Evolutionary conservation across 768 basidiomycete species (phyloP).

Genomic region (Rhodotorula kratochvilovae): DNA sequence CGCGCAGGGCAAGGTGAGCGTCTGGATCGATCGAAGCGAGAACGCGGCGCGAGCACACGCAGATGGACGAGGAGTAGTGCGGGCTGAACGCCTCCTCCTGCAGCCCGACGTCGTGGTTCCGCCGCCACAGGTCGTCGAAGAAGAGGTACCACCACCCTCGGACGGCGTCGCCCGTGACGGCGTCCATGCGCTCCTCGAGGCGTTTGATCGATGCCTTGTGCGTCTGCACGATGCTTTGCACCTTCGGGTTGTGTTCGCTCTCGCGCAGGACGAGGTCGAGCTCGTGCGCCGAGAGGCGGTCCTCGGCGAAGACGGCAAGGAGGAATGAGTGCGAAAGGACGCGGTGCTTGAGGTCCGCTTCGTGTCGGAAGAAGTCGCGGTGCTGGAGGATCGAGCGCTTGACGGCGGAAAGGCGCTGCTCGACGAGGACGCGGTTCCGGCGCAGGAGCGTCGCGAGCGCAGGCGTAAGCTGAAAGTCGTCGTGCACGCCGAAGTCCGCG

Average conservation of each 20-base stretch:
- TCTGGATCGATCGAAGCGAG: too few species aligned
- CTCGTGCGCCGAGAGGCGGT: constrained; percentile 50
- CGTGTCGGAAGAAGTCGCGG: constrained; percentile 54
- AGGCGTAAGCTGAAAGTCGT: constrained; percentile 62
- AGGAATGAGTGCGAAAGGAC: constrained; percentile 65
- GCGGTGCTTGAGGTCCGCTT: constrained; percentile 55
- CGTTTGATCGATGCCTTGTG: constrained; percentile 54
- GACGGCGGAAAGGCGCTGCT: constrained; percentile 42
- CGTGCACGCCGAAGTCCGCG: constrained; percentile 60
- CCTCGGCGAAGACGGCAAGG: constrained; percentile 58
- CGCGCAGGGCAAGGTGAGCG: too few species aligned
- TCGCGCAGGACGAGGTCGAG: constrained; percentile 49
- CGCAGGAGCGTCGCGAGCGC: constrained; percentile 51
- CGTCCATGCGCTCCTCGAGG: constrained; percentile 57
- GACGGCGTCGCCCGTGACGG: constrained; percentile 54
- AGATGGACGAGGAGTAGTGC: constrained; percentile 65
- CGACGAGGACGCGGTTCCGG: constrained; percentile 23
- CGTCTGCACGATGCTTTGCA: constrained; percentile 54
- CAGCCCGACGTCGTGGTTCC: constrained; percentile 57
- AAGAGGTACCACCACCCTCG: constrained; percentile 74
- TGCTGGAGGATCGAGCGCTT: constrained; percentile 56
- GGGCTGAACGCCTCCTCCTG: constrained; percentile 62
- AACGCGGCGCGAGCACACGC: constrained; percentile 52
- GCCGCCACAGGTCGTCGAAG: constrained; percentile 57
- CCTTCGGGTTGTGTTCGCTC: constrained; percentile 57